These are phyloP conservation scores for Corchorus capsularis DNA, from an alignment of 345 rosid species.

Conservation along the genomic window DNA sequence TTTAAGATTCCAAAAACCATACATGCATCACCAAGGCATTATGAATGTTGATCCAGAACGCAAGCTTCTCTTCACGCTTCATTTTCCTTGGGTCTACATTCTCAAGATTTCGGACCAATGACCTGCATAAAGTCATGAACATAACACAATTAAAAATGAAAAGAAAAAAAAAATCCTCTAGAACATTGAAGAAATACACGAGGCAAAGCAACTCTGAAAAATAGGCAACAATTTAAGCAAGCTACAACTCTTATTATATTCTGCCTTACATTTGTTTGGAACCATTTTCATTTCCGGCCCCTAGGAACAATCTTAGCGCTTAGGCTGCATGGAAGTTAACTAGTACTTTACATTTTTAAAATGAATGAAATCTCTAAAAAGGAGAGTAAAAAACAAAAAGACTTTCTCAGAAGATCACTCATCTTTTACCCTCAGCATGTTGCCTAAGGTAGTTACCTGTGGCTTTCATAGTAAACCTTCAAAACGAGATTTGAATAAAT, in stretches of 20 bases:
- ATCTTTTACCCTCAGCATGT: neutral
- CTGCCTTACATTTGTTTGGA: neutral
- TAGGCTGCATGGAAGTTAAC: neutral
- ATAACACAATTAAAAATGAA: slow-evolving; percentile 12
- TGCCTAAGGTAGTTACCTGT: neutral
- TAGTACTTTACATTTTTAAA: no score
- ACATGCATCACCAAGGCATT: slow-evolving; percentile 92
- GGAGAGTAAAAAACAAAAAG: neutral
- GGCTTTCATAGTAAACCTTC: neutral
- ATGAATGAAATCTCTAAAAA: neutral
- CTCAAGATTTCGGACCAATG: slow-evolving; percentile 73
- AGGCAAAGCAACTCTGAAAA: neutral
- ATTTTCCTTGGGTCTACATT: slow-evolving; percentile 69
- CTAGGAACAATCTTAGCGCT: neutral
- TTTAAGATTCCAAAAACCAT: slow-evolving; percentile 26
- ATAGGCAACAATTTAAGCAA: neutral
- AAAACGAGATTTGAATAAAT: neutral
- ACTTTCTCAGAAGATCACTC: neutral
- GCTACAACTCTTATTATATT: neutral
- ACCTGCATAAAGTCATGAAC: slow-evolving; percentile 39
- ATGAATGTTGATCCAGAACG: slow-evolving; percentile 92
- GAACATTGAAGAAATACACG: neutral
- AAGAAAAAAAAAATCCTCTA: neutral
- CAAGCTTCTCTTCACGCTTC: slow-evolving; percentile 91
- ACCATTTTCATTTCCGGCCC: neutral